Base-by-base conservation (phyloP, 306 rosid genomes). In the Inga leiocalycina region DNA sequence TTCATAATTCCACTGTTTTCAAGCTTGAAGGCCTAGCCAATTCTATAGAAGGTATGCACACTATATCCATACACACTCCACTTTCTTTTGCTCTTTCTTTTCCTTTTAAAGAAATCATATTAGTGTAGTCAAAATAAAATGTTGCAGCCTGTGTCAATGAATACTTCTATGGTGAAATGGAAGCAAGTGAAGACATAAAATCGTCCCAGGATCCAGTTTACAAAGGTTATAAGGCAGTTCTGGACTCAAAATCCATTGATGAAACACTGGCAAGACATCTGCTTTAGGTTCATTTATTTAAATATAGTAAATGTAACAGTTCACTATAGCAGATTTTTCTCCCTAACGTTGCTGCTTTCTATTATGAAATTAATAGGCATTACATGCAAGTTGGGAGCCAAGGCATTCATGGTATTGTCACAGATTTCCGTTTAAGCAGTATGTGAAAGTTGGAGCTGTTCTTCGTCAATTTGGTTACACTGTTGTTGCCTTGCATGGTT, bases 301-400 rank as follows among this genome's bases (percentile, higher is more conserved):
- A 62, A 82, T 16, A 54, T 16, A 54, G 37, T 51, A 59, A 51
- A 69, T 66, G 35, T n/a, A 59, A 56, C 24, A 69, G 64, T 79
- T 66, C 54, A 34, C 5, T 41, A 24, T 22, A 61, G 30, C 46
- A 61, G 14, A 62, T 72, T 52, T 52, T 78, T 61, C 74, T 74
- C 6, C 1, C 44, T 39, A 13, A 37, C 44, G 8, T 22, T 71
- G 57, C 34, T 70, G 56, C 22, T 65, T 70, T 39, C 41, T 66
- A 7, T 71, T 79, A 35, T 78, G 83, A 78, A 39, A 80, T 64
- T 86, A 43, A 52, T 79, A 95, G 99, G 99, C 99, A 66, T 81
- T 91, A 35, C 87, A 93, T 81, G 97, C 99, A 86, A 96, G 98
- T 83, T 96, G 98, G 99, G 99, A 96, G 84, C 98, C 99, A 11